Conservation (phyloP, 2,329 filamentous ascomycete genomes). For the Berkeleyomyces basicola region DNA sequence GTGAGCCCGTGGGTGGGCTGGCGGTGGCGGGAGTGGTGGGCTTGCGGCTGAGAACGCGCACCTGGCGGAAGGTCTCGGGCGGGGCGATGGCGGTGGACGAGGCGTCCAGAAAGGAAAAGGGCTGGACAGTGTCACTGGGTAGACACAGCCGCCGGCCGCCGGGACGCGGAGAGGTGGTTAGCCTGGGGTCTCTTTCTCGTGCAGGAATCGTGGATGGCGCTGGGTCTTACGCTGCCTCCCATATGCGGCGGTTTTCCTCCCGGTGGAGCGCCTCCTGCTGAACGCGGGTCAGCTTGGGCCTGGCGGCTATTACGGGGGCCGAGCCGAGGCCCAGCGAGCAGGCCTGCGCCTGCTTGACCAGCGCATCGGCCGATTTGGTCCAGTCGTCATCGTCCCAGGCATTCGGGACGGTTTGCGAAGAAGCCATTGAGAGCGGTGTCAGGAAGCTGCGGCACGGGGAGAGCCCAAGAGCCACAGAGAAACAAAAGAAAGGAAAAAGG, state of each 20-base stretch:
- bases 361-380: slow-evolving; percentile 57
- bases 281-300: slow-evolving; percentile 44
- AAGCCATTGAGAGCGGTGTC: slow-evolving; percentile 31
- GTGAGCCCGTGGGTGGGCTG: slow-evolving; percentile 16
- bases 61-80: slow-evolving; percentile 59
- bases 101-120: slow-evolving; percentile 59
- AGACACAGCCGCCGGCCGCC: neutral
- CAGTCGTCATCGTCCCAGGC: slow-evolving; percentile 90
- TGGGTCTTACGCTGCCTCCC: slow-evolving; percentile 60
- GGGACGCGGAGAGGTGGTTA: neutral
- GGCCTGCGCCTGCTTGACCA: slow-evolving; percentile 20
- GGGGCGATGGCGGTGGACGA: slow-evolving; percentile 30
- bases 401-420: slow-evolving; percentile 35
- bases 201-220: neutral
- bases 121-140: slow-evolving; percentile 53
- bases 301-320: slow-evolving; percentile 21
- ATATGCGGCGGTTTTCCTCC: slow-evolving; percentile 70
- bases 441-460: neutral
- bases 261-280: slow-evolving; percentile 66
- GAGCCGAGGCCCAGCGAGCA: neutral
- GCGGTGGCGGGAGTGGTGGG: slow-evolving; percentile 46
- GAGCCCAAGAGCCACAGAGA: slow-evolving; percentile 11
- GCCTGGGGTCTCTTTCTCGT: neutral
- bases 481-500: slow-evolving; percentile 17
- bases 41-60: slow-evolving; percentile 75